Percentiles rank a stretch among this genome's conserved stretches.
Conservation (phyloP, 139 green algal genomes). For the Ulvella scutata region DNA sequence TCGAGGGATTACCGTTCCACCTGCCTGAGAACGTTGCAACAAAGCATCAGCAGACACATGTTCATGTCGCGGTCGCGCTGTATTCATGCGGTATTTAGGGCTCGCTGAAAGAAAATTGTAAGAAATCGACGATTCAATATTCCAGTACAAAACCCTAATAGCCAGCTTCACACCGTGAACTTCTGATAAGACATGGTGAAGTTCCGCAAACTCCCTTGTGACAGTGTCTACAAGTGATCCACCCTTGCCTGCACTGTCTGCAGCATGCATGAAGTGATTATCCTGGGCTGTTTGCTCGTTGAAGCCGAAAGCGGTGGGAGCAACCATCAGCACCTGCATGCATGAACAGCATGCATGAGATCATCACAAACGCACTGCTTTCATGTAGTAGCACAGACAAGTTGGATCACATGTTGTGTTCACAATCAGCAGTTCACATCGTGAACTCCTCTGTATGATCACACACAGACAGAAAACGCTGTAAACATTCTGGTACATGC, state of each 20-base stretch:
- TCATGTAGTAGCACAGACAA: neutral
- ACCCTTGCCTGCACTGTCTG: slow-evolving; percentile 10
- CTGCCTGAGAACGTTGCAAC: too few species aligned
- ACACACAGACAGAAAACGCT: neutral
- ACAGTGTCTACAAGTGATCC: slow-evolving; percentile 24
- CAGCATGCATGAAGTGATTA: slow-evolving; percentile 78
- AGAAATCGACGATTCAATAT: too few species aligned
- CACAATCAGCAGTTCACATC: neutral
- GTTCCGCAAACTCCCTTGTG: slow-evolving; percentile 56
- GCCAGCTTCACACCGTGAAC: slow-evolving; percentile 30
- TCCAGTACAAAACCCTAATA: neutral
- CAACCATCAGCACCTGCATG: slow-evolving; percentile 76
- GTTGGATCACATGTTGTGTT: neutral
- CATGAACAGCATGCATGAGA: neutral
- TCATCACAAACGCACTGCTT: neutral
- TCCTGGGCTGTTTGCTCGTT: slow-evolving; percentile 83
- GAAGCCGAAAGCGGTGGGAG: slow-evolving; percentile 86
- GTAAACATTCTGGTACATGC: neutral
- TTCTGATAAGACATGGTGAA: slow-evolving; percentile 65
- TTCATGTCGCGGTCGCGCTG: too few species aligned
- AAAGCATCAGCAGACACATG: too few species aligned
- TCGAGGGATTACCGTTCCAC: too few species aligned
- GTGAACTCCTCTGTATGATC: neutral
- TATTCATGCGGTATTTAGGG: too few species aligned
- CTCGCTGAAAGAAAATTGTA: too few species aligned